Base-by-base conservation (phyloP, 208 protist genomes). In the Trypanosoma congolense region DNA sequence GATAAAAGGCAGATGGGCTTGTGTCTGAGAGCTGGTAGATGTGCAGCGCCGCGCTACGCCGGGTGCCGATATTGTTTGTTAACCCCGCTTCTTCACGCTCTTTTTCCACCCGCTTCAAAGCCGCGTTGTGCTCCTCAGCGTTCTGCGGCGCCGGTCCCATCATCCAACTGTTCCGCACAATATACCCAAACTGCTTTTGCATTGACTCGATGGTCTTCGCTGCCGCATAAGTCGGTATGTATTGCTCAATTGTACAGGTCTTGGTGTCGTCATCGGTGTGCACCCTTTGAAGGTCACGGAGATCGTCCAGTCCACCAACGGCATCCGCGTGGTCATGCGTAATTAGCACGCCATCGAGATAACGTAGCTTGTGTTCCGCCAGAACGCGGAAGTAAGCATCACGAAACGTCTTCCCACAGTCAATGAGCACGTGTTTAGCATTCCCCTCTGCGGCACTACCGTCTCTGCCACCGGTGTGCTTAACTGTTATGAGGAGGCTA, bases 351-450 rank as follows among this genome's bases (percentile, higher is more conserved):
- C 82, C 87, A 57, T 96, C 87, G 2, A 95, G 44, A 2, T 49
- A 57, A 14, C 67, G 73, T 8, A 92, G 65, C 25, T 75, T 52
- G 57, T 81, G 80, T 31, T 56, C 50, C 1, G 78, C 62, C 40
- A 96, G 74, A 22, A 93, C 80, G 40, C 76, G 77, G 36, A 96
- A 90, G 71, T 90, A 92, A 8, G 90, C 81, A 44, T 89, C 82
- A 26, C 90, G 83, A 69, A 96, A 96, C 0, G 90, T 96, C 51
- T 94, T 96, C 33, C 90, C 90, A 43, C 79, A 87, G 61, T 96
- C 90, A 42, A 96, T 86, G 28, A 96, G 75, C 10, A 88, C 49
- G 53, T 76, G 74, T 6, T 62, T 61, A 3, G 86, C 78, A 0
- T 63, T 65, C 42, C 61, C 54, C 0, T 63, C 56, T 21, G 55